These are phyloP conservation scores for Fragaria nilgerrensis DNA, from an alignment of 306 rosid genomes.

Conservation along the genomic window DNA sequence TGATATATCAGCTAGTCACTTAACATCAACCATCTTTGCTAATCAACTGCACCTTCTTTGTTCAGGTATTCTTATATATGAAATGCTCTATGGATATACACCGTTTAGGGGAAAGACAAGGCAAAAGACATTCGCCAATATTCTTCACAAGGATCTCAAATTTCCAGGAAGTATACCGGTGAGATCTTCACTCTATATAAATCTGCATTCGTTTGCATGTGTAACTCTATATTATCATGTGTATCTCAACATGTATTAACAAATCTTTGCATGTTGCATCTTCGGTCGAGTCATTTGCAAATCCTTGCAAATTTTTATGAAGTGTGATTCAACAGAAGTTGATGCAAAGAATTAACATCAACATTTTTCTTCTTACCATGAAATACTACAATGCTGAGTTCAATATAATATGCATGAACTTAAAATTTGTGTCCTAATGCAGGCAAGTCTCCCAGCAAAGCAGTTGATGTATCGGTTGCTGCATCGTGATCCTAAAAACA, in stretches of 20 bases:
- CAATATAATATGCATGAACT: background rate
- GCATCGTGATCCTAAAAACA: conserved; percentile 75
- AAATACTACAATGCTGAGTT: background rate
- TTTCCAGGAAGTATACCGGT: conserved; percentile 82
- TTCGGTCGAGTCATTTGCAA: background rate
- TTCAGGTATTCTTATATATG: conserved; percentile 80
- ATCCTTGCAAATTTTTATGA: background rate
- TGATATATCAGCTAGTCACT: background rate
- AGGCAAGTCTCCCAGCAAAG: conserved; percentile 77
- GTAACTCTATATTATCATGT: background rate
- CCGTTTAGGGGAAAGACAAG: conserved; percentile 94
- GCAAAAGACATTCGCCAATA: conserved; percentile 83
- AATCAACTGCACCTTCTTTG: background rate
- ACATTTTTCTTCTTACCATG: background rate
- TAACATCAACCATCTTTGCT: background rate
- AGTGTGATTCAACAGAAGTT: background rate
- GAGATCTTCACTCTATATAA: conserved; percentile 18
- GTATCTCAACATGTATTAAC: background rate
- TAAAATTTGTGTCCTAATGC: conserved; percentile 29
- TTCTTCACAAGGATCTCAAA: conserved; percentile 95
- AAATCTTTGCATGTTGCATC: background rate
- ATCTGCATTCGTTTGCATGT: background rate
- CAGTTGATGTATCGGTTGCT: conserved; percentile 70
- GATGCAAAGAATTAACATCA: background rate
- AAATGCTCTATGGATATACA: conserved; percentile 89